phyloP scores from a whole-genome alignment of 192 early-diverging fungal species.

The Coemansia reversa region DNA sequence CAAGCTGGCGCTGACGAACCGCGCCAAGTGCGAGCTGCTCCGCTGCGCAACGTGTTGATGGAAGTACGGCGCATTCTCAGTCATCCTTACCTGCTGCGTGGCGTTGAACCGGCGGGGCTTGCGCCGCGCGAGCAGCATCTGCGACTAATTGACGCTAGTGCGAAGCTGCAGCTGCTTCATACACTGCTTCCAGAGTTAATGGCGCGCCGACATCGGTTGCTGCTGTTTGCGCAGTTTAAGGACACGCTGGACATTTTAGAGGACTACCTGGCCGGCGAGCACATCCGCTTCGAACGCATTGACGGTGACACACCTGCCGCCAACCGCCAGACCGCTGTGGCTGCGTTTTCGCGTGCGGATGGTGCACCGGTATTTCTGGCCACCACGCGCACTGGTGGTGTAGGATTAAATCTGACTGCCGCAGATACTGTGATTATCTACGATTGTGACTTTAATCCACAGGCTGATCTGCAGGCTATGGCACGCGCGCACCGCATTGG shows the following conservation, averaged over 20 bases:
- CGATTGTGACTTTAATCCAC: constrained; percentile 90
- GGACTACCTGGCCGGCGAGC: constrained; percentile 79
- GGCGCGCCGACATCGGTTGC: constrained; percentile 83
- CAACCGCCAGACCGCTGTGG: constrained; percentile 80
- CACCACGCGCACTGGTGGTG: constrained; percentile 90
- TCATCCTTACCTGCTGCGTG: constrained; percentile 83
- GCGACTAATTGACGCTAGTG: constrained; percentile 83
- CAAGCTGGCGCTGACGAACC: constrained; percentile 20
- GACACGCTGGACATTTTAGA: constrained; percentile 86
- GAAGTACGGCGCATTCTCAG: constrained; percentile 94
- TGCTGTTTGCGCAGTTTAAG: constrained; percentile 97
- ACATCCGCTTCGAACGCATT: constrained; percentile 76
- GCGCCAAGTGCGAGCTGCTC: constrained; percentile 30
- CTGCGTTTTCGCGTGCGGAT: constrained; percentile 85
- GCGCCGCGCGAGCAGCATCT: constrained; percentile 66
- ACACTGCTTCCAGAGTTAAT: constrained; percentile 84
- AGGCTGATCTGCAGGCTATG: constrained; percentile 95
- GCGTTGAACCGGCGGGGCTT: constrained; percentile 60
- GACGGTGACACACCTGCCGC: constrained; percentile 83
- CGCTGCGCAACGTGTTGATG: constrained; percentile 88
- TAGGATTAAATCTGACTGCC: constrained; percentile 91
- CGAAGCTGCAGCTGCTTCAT: constrained; percentile 93
- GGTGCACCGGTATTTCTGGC: constrained; percentile 87
- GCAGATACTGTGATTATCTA: constrained; percentile 97
- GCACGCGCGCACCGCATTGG: constrained; percentile 96